A percentile compares a stretch with the other conserved stretches of the same genome.
Evolutionary conservation across 805 yeast genomes (phyloP).

Genomic region (Isabelozyma heimii): DNA sequence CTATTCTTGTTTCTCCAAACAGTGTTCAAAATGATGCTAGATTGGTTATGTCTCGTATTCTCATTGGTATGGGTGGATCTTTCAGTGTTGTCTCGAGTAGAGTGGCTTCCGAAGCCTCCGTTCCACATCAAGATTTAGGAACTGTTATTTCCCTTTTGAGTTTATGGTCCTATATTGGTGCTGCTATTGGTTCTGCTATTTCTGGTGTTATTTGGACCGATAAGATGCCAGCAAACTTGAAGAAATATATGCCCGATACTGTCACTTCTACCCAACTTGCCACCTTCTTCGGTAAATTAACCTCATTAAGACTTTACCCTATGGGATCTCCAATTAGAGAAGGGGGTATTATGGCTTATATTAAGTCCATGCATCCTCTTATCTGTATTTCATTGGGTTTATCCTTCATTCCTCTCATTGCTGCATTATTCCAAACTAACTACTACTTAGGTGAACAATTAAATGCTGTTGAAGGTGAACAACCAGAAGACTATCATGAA

Average conservation of each 20-base stretch:
- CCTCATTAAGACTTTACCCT: constrained; percentile 18
- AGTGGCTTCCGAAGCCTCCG: constrained; percentile 39
- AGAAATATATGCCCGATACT: constrained; percentile 21
- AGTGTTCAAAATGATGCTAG: constrained; percentile 25
- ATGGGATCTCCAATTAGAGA: constrained; percentile 22
- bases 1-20: constrained; percentile 15
- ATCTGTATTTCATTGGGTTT: constrained; percentile 26
- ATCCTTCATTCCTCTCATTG: constrained; percentile 24
- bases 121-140: constrained; percentile 42
- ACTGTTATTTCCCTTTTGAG: constrained; percentile 33
- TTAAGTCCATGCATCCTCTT: constrained; percentile 21
- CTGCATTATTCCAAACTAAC: constrained; percentile 29
- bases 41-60: constrained; percentile 30
- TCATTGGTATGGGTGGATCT: constrained; percentile 41
- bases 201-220: constrained; percentile 31
- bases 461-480: constrained; percentile 28
- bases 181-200: constrained; percentile 38
- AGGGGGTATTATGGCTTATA: constrained; percentile 31
- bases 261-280: constrained; percentile 14
- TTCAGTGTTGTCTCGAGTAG: constrained; percentile 32
- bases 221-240: constrained; percentile 27
- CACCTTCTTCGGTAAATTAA: constrained; percentile 17
- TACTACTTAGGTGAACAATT: constrained; percentile 34
- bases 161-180: constrained; percentile 33
- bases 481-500: constrained; percentile 7